These are phyloP conservation scores for Alternaria hordeiaustralica DNA, from an alignment of 2,329 filamentous ascomycete species.

Conservation along the genomic window DNA sequence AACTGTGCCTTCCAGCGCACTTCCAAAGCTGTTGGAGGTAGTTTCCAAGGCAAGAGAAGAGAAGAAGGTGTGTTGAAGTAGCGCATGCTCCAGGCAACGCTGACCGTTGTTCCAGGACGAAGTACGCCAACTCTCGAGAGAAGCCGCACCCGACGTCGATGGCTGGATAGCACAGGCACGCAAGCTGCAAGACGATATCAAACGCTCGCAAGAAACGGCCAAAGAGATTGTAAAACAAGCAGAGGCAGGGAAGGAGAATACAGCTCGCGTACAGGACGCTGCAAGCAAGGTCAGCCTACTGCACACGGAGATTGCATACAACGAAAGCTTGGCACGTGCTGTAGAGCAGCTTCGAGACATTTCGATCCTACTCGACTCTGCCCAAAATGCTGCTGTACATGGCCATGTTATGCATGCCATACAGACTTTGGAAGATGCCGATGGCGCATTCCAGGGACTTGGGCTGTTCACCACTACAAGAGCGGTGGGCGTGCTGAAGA, in stretches of 20 bases:
- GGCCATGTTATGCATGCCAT: conserved; percentile 57
- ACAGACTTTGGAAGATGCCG: conserved; percentile 55
- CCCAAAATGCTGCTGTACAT: conserved; percentile 53
- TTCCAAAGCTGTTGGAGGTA: conserved; percentile 58
- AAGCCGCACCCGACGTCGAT: conserved; percentile 79
- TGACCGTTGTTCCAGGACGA: conserved; percentile 60
- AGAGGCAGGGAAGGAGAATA: conserved; percentile 69
- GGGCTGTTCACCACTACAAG: conserved; percentile 67
- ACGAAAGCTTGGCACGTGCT: conserved; percentile 58
- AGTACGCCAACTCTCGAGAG: conserved; percentile 76
- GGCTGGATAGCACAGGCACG: conserved; percentile 87
- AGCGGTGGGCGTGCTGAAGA: conserved; percentile 68
- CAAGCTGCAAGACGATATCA: conserved; percentile 83
- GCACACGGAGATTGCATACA: conserved; percentile 66
- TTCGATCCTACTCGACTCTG: conserved; percentile 56
- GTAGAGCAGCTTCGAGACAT: conserved; percentile 60
- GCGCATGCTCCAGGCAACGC: not conserved
- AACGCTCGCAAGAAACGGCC: conserved; percentile 78
- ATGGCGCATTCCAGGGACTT: conserved; percentile 64
- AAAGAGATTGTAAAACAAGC: conserved; percentile 81
- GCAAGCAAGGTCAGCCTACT: conserved; percentile 62
- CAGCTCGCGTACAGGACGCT: conserved; percentile 69
- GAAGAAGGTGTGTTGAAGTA: conserved; percentile 54
- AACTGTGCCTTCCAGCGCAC: conserved; percentile 55
- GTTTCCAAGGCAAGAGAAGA: conserved; percentile 60